Evolutionary conservation across 139 green algal species (phyloP).

Genomic region (Chlorella sp.): DNA sequence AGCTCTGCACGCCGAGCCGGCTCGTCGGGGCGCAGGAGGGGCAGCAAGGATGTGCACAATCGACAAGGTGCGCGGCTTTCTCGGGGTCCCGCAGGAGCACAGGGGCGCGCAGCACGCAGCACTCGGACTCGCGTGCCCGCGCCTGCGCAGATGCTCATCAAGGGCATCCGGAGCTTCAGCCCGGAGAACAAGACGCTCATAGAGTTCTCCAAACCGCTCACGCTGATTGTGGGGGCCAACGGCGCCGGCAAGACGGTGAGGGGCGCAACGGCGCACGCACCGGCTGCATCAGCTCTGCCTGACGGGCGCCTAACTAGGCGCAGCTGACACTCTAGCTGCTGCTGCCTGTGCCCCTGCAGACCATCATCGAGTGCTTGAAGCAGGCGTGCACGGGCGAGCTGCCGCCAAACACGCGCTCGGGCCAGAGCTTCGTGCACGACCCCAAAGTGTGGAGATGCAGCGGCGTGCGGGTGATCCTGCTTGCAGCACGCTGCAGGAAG

Average conservation of each 20-base stretch:
- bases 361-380: conserved; percentile 98
- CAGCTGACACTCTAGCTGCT: not conserved
- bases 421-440: conserved; percentile 90
- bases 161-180: conserved; percentile 92
- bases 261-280: not conserved
- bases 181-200: conserved; percentile 85
- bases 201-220: conserved; percentile 92
- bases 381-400: conserved; percentile 90
- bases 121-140: not conserved
- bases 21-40: no score
- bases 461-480: no score
- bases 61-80: conserved; percentile 31
- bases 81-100: not conserved
- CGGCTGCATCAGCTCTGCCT: no score
- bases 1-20: no score
- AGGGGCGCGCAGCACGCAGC: not conserved
- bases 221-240: conserved; percentile 95
- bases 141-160: conserved; percentile 78
- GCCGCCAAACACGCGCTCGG: conserved; percentile 82
- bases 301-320: no score
- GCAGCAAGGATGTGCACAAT: conserved; percentile 40
- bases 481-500: no score
- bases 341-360: conserved; percentile 54
- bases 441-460: conserved; percentile 29
- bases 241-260: conserved; percentile 94